A percentile compares a stretch with the other conserved stretches of the same genome.
Evolutionary conservation across 169 alveolate species (phyloP).

Genomic region (Plasmodium cynomolgi): DNA sequence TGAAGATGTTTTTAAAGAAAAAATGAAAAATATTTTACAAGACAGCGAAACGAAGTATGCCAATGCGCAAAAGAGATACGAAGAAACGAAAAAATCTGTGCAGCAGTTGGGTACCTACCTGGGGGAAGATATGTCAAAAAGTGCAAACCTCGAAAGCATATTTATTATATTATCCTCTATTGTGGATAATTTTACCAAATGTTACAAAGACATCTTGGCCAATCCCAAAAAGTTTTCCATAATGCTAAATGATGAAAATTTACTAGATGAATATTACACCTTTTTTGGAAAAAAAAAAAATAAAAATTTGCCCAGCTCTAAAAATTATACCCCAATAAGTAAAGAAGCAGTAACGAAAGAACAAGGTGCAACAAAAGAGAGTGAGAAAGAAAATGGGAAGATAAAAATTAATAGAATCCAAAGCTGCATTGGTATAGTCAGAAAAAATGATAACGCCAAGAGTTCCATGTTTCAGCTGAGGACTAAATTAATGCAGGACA

Average conservation of each 20-base stretch:
- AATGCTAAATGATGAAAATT: constrained; percentile 59
- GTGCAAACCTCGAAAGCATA: constrained; percentile 51
- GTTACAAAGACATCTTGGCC: constrained; percentile 65
- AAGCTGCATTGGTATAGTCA: not conserved
- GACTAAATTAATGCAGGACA: constrained; percentile 24
- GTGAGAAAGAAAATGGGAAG: not conserved
- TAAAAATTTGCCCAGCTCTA: not conserved
- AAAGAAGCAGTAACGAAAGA: not conserved
- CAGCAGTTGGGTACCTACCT: constrained; percentile 37
- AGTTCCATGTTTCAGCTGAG: constrained; percentile 48
- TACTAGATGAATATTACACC: constrained; percentile 69
- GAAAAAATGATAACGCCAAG: constrained; percentile 42
- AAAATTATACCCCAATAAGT: not conserved
- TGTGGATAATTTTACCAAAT: constrained; percentile 66
- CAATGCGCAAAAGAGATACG: constrained; percentile 34
- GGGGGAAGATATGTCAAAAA: constrained; percentile 68
- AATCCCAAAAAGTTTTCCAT: constrained; percentile 68
- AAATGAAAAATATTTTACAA: constrained; percentile 43
- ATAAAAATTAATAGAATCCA: constrained; percentile 8
- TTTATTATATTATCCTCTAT: constrained; percentile 71
- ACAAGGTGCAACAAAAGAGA: not conserved
- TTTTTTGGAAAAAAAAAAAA: constrained; percentile 55
- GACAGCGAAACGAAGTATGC: constrained; percentile 62
- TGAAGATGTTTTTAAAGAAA: constrained; percentile 67
- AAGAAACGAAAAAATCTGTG: constrained; percentile 65